Base-by-base conservation (phyloP, 768 basidiomycete species). In the Suillus clintonianus region DNA sequence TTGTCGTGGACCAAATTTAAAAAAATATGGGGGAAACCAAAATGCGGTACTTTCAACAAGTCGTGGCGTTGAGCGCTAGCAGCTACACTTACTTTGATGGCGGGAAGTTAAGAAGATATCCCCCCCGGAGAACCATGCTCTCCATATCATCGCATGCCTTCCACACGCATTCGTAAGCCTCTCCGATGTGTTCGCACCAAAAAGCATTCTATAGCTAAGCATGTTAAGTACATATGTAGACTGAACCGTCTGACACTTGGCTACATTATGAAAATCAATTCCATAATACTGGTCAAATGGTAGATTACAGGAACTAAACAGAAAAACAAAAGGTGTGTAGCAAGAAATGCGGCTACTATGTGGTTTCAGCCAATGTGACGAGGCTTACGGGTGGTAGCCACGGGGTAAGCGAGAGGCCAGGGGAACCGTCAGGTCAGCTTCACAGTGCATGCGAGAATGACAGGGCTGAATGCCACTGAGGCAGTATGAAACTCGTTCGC, bases 141-240 rank as follows among this genome's bases (percentile, higher is more conserved):
- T 92, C 94, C 62, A 96, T 82, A 30, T 80, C 78, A 64, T 89
- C 83, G 65, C 92, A 88, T 4, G 86, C 84, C 17, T 73, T 68
- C 95, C 95, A 97, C 3, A 85, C 87, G 48, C 83, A 81, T 67
- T 87, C 84, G 74, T 89, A 82, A 1, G 83, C 78, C 8, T 2
- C 27, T 82, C 82, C 17, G 78, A 67, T 0, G 85, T 81, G 6
- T 76, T 76, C 8, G 69, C 72, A 1, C 69, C 71, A 1, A 80
- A 78, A 17, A 86, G 81, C 2, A 90, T 88, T 48, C 83, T n/a
- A n/a, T n/a, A n/a, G n/a, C n/a, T 86, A 27, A 27, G 27, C 27
- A 27, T 27, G 27, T 27, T 27, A n/a, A n/a, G n/a, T n/a, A 53
- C 51, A 19, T 13, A n/a, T n/a, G n/a, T n/a, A 34, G 32, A 53